phyloP scores from a whole-genome alignment of 179 eudicot genomes.

The Silene noctiflora region DNA sequence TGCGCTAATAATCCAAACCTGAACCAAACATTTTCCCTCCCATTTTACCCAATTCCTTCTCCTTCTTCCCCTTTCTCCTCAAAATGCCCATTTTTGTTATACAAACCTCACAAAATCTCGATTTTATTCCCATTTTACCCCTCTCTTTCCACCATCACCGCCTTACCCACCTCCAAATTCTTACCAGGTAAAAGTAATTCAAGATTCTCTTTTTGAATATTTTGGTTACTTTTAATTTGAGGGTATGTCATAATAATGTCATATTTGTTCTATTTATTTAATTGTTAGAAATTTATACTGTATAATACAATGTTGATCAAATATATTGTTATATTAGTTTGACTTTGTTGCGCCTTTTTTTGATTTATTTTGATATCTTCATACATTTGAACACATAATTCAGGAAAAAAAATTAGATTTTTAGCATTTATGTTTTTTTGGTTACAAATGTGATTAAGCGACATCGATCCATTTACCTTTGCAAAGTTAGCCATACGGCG shows the following conservation, averaged over 20 bases:
- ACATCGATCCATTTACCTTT: constrained; percentile 51
- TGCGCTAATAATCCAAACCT: neutral
- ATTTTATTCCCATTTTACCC: neutral
- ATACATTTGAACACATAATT: neutral
- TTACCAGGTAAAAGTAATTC: too few relatives aligned
- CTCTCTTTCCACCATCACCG: neutral
- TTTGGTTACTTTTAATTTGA: too few relatives aligned
- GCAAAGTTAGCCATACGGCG: constrained; percentile 35
- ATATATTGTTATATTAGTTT: neutral
- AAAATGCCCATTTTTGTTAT: constrained; percentile 10
- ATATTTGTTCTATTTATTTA: too few relatives aligned
- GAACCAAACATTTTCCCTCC: constrained; percentile 15
- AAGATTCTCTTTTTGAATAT: too few relatives aligned
- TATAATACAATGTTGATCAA: neutral
- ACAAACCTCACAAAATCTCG: constrained; percentile 4
- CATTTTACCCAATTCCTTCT: neutral
- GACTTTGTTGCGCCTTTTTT: neutral
- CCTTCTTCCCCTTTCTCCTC: neutral
- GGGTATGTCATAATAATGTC: too few relatives aligned
- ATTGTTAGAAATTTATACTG: too few relatives aligned
- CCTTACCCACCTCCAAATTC: neutral
- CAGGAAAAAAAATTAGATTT: constrained; percentile 22
- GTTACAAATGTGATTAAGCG: constrained; percentile 60
- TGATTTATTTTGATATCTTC: neutral
- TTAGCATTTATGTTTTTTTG: neutral